phyloP scores from a whole-genome alignment of 2,329 filamentous ascomycete species.

The Clarireedia sp. region DNA sequence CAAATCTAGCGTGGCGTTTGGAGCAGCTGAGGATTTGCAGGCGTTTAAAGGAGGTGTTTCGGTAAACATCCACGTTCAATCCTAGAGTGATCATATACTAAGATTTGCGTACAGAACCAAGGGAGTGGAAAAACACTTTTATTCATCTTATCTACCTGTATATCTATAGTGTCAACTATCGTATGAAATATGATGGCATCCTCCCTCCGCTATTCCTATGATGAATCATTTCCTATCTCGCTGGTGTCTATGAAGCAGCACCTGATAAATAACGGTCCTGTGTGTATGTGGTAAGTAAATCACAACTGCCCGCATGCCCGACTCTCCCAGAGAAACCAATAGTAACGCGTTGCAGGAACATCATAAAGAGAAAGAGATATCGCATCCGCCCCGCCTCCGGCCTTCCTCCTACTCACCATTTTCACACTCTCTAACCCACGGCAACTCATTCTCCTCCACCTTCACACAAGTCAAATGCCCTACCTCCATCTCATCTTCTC shows the following conservation, averaged over 20 bases:
- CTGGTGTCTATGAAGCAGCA: no score
- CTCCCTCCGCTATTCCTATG: no score
- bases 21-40: background rate
- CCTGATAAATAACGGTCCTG: background rate
- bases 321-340: background rate
- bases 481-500: slow-evolving; percentile 11
- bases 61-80: background rate
- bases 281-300: background rate
- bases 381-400: background rate
- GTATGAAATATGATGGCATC: no score
- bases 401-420: background rate
- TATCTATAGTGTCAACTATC: background rate
- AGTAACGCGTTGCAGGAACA: background rate
- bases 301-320: background rate
- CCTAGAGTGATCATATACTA: background rate
- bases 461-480: slow-evolving; percentile 22
- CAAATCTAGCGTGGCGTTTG: slow-evolving; percentile 21
- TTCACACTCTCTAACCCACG: slow-evolving; percentile 13
- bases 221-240: no score
- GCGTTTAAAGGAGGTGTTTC: background rate
- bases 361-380: background rate
- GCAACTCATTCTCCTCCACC: slow-evolving; percentile 18
- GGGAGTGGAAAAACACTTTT: background rate
- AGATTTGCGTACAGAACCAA: background rate
- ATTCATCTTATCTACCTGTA: background rate